A percentile compares a stretch with the other conserved stretches of the same genome.
Evolutionary conservation across 352 stramenopile genomes (phyloP).

Genomic region (Blastocystis sp.): DNA sequence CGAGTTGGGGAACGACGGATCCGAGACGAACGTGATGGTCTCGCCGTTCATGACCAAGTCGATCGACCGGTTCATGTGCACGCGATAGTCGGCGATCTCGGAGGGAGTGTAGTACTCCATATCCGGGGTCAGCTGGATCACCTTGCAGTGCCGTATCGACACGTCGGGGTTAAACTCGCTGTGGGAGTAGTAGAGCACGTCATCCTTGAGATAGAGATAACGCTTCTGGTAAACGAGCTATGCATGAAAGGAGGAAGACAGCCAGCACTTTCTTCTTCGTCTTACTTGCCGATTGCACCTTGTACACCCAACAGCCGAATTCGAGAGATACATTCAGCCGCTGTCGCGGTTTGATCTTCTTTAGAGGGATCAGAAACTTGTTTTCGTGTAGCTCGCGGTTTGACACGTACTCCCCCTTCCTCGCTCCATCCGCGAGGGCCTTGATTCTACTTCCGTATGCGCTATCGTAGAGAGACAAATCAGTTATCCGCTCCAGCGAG

Average conservation of each 20-base stretch:
- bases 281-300: conserved; percentile 20
- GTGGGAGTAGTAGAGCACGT: conserved; percentile 47
- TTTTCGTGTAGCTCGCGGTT: not conserved
- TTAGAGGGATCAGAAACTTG: not conserved
- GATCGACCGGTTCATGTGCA: conserved; percentile 30
- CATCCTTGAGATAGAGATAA: conserved; percentile 67
- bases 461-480: not conserved
- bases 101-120: conserved; percentile 38
- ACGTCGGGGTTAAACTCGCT: conserved; percentile 47
- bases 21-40: conserved; percentile 57
- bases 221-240: conserved; percentile 53
- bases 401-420: not conserved
- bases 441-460: not conserved
- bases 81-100: not conserved
- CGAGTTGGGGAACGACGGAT: conserved; percentile 42
- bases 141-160: not conserved
- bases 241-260: not conserved
- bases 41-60: conserved; percentile 1
- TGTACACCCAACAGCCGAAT: conserved; percentile 46
- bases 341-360: not conserved
- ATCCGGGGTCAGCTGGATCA: not conserved
- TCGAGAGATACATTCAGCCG: conserved; percentile 50
- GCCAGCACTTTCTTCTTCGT: conserved; percentile 8
- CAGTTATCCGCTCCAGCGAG: not conserved
- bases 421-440: not conserved